Percentiles rank a stretch among this genome's conserved stretches.
Evolutionary conservation across 495 filamentous ascomycete genomes (phyloP).

Genomic region (Oleoguttula mirabilis): DNA sequence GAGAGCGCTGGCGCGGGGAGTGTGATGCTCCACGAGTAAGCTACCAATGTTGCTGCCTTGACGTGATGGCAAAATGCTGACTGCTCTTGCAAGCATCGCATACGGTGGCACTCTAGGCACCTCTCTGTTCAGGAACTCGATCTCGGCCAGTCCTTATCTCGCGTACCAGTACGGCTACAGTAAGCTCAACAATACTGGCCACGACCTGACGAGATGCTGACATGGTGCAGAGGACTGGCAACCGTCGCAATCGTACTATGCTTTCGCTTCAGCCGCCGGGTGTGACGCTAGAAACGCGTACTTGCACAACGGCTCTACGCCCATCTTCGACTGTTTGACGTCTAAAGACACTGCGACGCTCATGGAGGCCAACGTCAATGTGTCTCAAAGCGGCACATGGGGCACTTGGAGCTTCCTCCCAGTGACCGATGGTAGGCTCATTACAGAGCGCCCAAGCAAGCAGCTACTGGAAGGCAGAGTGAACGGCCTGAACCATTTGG

Average conservation of each 20-base stretch:
- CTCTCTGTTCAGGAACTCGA: conserved; percentile 33
- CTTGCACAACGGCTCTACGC: conserved; percentile 17
- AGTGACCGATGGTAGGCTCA: conserved; percentile 49
- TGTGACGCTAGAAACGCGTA: conserved; percentile 31
- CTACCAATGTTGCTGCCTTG: conserved; percentile 29
- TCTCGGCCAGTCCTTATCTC: conserved; percentile 42
- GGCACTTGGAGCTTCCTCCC: conserved; percentile 51
- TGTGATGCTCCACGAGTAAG: conserved; percentile 36
- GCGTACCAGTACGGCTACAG: conserved; percentile 39
- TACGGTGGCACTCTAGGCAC: conserved; percentile 37
- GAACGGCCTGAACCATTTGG: conserved; percentile 41
- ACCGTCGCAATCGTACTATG: conserved; percentile 43
- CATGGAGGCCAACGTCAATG: conserved; percentile 42
- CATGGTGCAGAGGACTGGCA: conserved; percentile 28
- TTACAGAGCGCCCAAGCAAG: conserved; percentile 40
- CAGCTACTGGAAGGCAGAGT: conserved; percentile 40
- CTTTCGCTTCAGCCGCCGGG: conserved; percentile 42
- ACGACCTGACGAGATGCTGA: background rate
- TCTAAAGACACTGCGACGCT: conserved; percentile 37
- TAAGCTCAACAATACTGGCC: no score
- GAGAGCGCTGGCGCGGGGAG: conserved; percentile 48
- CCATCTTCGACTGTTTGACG: conserved; percentile 46
- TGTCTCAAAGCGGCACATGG: conserved; percentile 36
- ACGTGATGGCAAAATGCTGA: background rate
- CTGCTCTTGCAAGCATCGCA: conserved; percentile 29